Evolutionary conservation across 1,284 basidiomycete genomes (phyloP), one percentile per base, ranked within the genome.

Genomic region (Grifola frondosa): DNA sequence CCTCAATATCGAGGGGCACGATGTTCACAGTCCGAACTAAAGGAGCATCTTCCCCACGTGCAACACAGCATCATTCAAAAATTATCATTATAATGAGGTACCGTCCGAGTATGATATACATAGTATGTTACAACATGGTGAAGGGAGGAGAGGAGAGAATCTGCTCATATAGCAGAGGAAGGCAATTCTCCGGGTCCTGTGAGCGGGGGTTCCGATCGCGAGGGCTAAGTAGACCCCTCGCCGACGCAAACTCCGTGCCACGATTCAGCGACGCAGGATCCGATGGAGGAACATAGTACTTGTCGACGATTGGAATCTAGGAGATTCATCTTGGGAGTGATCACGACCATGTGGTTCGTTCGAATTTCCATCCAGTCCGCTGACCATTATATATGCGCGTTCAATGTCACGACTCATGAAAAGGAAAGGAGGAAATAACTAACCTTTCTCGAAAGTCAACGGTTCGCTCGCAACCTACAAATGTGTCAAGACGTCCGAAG

Each of bases 331-430:
- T 90, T 91, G 26, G 88, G 84, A 0, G 91, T 94, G 49, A 94
- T 88, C 52, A 96, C 77, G 19, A 92, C 83, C 82, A 97, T 88
- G 52, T 90, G 88, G 63, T 97, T 97, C 9, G 93, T 95, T 62
- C 60, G 56, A 32, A 97, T 93, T 66, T 97, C 93, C 90, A 96
- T 95, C 91, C 90, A 93, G 62, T 93, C 90, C 34, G 91, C 90
- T 88, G 51, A 22, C 28, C 23, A 22, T 15, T 13, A 21, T 20
- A 11, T 5, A 25, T 12, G 34, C 20, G 30, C 6, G 10, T 3
- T n/a, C 13, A 8, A 7, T 33, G 22, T 15, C n/a, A 10, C 37
- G 22, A 13, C 5, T 31, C 12, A 13, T 11, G n/a, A 29, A 30
- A 38, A 20, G 46, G n/a, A n/a, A 21, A 28, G 30, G 12, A 17